Base-by-base conservation (phyloP, 257 asterid genomes). In the Primulina huaijiensis region DNA sequence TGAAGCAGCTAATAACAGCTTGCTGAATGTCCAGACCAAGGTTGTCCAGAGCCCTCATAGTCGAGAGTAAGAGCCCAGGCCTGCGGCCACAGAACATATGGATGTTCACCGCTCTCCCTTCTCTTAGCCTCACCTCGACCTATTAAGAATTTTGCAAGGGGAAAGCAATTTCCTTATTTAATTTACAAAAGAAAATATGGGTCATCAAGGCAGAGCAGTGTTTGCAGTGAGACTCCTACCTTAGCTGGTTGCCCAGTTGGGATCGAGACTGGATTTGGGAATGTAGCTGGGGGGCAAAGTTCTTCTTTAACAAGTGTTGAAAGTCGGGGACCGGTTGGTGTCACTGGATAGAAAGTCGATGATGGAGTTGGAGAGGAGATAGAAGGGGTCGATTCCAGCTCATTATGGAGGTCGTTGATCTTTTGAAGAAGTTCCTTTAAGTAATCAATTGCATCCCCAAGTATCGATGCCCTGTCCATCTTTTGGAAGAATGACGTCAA, bases 391-490 rank as follows among this genome's bases (percentile, higher is more conserved):
- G 87, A 72, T 80, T 89, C 96, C 20, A 87, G 84, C 64, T 89
- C 96, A 59, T 82, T 83, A 73, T 89, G 89, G 59, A 89, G 89
- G 75, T 87, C 88, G 68, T 82, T 89, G 78, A 87, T 87, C 77
- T 80, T 81, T 72, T 89, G 87, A 40, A 83, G 72, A 31, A 89
- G 92, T 77, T 89, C 94, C 73, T 87, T 87, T 56, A 89, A 72
- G 76, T 87, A 89, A 68, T 87, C 94, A 30, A 87, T 87, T 16
- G 96, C 92, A 69, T 89, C 96, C 21, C 94, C 96, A 17, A 89
- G 88, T 73, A 89, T 87, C 4, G 96, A 89, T 55, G 94, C 94
- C 75, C 96, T 85, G 75, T 87, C 94, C 96, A 89, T 87, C 96
- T 89, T 82, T 62, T 67, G 50, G 58, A 17, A 40, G 40, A 59